Evolutionary conservation across 2,329 filamentous ascomycete species (phyloP).

Genomic region (Colletotrichum magnum): DNA sequence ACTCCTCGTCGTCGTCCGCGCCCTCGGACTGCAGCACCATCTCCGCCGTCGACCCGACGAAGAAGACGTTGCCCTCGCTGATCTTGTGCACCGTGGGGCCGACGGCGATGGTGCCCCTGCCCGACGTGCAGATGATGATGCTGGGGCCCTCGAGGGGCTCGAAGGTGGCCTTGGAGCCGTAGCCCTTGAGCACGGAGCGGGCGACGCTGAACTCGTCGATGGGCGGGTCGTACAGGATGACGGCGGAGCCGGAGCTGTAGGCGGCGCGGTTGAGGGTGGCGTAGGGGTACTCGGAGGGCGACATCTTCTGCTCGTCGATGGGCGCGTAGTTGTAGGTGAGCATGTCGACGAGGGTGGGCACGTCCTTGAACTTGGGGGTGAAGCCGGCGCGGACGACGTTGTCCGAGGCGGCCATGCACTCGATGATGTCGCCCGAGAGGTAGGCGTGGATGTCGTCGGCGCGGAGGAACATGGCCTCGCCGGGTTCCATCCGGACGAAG

Average conservation of each 20-base stretch:
- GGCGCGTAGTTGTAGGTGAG: conserved; percentile 96
- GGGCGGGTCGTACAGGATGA: conserved; percentile 89
- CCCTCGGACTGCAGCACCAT: conserved; percentile 80
- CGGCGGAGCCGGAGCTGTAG: conserved; percentile 82
- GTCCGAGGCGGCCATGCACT: conserved; percentile 99
- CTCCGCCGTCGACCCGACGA: conserved; percentile 90
- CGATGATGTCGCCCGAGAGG: conserved; percentile 92
- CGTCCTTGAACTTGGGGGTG: conserved; percentile 98
- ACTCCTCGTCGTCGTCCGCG: conserved; percentile 75
- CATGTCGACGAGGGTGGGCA: conserved; percentile 88
- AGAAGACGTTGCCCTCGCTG: conserved; percentile 81
- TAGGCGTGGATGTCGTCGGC: conserved; percentile 99
- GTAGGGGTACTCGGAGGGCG: conserved; percentile 87
- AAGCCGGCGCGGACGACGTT: conserved; percentile 98
- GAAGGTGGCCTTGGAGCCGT: conserved; percentile 87
- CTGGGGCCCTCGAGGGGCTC: conserved; percentile 90
- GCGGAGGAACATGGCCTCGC: conserved; percentile 95
- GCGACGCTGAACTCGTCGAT: conserved; percentile 97
- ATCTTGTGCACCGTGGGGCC: conserved; percentile 85
- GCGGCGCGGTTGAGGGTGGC: conserved; percentile 84
- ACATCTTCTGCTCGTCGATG: conserved; percentile 95
- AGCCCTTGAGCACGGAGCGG: conserved; percentile 79
- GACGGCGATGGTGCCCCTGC: conserved; percentile 86
- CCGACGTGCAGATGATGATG: conserved; percentile 91
- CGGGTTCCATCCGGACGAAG: conserved; percentile 87